Conservation (phyloP, 495 filamentous ascomycete genomes). For the Penicillium silybi region DNA sequence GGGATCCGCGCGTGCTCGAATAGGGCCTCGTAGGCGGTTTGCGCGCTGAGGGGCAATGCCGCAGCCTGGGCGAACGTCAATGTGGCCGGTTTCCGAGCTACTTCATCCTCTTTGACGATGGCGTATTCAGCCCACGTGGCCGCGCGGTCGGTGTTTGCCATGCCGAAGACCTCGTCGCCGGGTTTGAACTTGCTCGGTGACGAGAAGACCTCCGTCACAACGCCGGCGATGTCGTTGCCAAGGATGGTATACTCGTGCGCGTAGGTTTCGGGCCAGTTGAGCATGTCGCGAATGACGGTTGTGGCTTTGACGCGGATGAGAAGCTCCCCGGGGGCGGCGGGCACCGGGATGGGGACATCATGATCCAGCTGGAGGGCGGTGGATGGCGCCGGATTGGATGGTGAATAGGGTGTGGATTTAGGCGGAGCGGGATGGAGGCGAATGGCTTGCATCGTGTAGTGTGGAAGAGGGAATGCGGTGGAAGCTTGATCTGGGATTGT, state of each 20-base stretch:
- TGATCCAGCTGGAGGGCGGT: slow-evolving; percentile 28
- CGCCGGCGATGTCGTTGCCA: slow-evolving; percentile 47
- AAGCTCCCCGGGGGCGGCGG: slow-evolving; percentile 15
- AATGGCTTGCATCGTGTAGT: slow-evolving; percentile 33
- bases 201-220: slow-evolving; percentile 23
- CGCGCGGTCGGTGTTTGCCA: slow-evolving; percentile 20
- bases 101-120: slow-evolving; percentile 19
- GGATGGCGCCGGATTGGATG: slow-evolving; percentile 32
- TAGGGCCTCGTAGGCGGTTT: slow-evolving; percentile 33
- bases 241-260: slow-evolving; percentile 21
- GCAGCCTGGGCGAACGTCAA: slow-evolving; percentile 23
- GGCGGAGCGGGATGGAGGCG: slow-evolving; percentile 30
- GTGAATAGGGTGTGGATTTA: slow-evolving; percentile 16
- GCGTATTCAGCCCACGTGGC: slow-evolving; percentile 31
- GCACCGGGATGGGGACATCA: slow-evolving; percentile 24
- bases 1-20: slow-evolving; percentile 24
- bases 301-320: slow-evolving; percentile 29
- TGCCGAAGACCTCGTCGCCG: slow-evolving; percentile 35
- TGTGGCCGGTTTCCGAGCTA: slow-evolving; percentile 22
- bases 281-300: slow-evolving; percentile 28
- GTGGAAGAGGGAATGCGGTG: not conserved
- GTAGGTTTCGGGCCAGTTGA: slow-evolving; percentile 36
- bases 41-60: slow-evolving; percentile 30
- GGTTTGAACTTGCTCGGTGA: slow-evolving; percentile 12
- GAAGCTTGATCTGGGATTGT: not conserved